These are phyloP conservation scores for Prunus campanulata DNA, from an alignment of 306 rosid species.

Conservation along the genomic window DNA sequence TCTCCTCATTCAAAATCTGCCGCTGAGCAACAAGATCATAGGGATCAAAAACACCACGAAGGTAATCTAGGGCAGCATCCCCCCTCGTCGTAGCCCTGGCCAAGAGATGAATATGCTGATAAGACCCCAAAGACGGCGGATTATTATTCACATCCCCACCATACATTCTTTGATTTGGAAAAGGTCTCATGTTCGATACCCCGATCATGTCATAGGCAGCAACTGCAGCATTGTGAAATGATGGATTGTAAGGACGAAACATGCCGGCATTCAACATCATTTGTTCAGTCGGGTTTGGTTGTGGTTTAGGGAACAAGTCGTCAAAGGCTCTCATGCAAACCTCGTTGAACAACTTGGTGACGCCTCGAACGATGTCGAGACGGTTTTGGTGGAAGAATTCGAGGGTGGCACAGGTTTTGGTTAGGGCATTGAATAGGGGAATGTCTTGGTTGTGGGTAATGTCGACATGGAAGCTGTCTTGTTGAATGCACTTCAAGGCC, in stretches of 20 bases:
- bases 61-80: background rate
- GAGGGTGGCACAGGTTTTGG: constrained; percentile 23
- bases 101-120: background rate
- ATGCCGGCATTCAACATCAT: background rate
- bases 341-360: constrained; percentile 25
- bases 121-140: background rate
- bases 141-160: background rate
- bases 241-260: background rate
- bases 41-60: background rate
- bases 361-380: constrained; percentile 1
- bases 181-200: background rate
- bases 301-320: constrained; percentile 36
- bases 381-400: constrained; percentile 37
- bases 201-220: background rate
- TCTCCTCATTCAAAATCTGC: constrained; percentile 8
- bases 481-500: constrained; percentile 39
- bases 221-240: background rate
- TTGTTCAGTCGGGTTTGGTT: background rate
- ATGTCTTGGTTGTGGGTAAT: background rate
- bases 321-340: constrained; percentile 47
- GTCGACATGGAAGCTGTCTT: constrained; percentile 5
- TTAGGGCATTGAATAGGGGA: constrained; percentile 36
- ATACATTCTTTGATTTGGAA: background rate
- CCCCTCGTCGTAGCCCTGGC: too few relatives aligned
- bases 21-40: background rate